A percentile compares a stretch with the other conserved stretches of the same genome.
Evolutionary conservation across 345 rosid genomes (phyloP).

Genomic region (Pelargonium nanum): DNA sequence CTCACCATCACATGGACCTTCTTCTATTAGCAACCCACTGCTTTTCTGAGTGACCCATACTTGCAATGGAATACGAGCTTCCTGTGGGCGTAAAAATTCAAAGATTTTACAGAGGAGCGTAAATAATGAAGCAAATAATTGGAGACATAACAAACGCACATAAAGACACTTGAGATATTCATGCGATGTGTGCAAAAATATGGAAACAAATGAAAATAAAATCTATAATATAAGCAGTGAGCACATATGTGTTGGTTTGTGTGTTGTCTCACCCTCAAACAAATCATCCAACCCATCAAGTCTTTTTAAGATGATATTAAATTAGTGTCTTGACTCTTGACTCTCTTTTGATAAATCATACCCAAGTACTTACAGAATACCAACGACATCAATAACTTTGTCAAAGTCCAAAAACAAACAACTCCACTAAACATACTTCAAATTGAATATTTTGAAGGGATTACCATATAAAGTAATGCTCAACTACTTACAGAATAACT

Average conservation of each 20-base stretch:
- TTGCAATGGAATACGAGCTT: constrained; percentile 70
- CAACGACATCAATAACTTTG: not conserved
- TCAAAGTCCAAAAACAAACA: not conserved
- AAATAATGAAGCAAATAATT: not conserved
- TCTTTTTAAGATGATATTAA: not conserved
- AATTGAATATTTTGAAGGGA: too few relatives aligned
- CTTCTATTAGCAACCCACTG: constrained; percentile 68
- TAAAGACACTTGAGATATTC: not conserved
- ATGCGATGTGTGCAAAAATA: not conserved
- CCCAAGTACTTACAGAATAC: not conserved
- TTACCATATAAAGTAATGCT: too few relatives aligned
- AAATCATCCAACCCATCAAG: not conserved
- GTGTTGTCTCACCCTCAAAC: too few relatives aligned
- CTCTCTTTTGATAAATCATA: not conserved
- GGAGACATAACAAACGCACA: not conserved
- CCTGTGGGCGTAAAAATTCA: constrained; percentile 31
- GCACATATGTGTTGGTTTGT: too few relatives aligned
- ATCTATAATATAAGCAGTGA: too few relatives aligned
- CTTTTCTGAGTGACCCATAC: constrained; percentile 74
- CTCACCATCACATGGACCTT: constrained; percentile 64
- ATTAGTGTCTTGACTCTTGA: not conserved
- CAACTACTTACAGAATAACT: too few relatives aligned
- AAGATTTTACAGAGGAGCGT: constrained; percentile 2
- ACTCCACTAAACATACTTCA: too few relatives aligned
- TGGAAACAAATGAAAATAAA: not conserved